Base-by-base conservation (phyloP, 805 yeast species). In the Isabelozyma gotoi region DNA sequence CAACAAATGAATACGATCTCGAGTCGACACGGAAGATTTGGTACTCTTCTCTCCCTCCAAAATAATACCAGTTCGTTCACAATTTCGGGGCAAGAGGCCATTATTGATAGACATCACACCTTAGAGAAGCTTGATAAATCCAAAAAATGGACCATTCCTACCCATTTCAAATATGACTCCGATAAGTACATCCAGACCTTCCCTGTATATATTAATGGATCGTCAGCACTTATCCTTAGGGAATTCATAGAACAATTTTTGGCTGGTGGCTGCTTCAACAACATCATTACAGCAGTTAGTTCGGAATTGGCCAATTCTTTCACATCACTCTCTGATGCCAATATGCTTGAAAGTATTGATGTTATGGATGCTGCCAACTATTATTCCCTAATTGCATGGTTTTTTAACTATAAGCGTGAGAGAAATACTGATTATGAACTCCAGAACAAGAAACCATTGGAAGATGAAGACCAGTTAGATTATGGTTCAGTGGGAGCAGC, bases 1-100 rank as follows among this genome's bases (percentile, higher is more conserved):
- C 57, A 62, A 27, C 73, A 81, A 39, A 68, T 71, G 20, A 77
- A 75, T 60, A 65, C 72, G 41, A 69, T 82, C 1, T 77, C 87
- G 1, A 74, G 88, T 1, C 76, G 99, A 38, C 99, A 92, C 59
- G 91, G 94, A 2, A 75, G 96, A 41, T 92, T 92, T 68, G 99
- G 99, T 0, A 83, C 97, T 0, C 68, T 91, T 48, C 63, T 90
- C 8, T 83, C 96, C 2, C 72, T 92, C 21, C 81, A 84, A 46
- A 78, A 84, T 15, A 74, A 76, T 18, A 82, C 82, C 41, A 71
- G 81, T 20, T 62, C 86, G 15, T 78, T 88, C 5, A 76, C 89
- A 1, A 76, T 94, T 2, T 70, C 76, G 3, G 94, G 96, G 2
- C 91, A 87, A 51, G 77, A 78, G 20, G 88, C 83, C 3, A 54